Evolutionary conservation across 768 basidiomycete species (phyloP), one percentile per base, ranked within the genome.

Genomic region (Russula lepida): DNA sequence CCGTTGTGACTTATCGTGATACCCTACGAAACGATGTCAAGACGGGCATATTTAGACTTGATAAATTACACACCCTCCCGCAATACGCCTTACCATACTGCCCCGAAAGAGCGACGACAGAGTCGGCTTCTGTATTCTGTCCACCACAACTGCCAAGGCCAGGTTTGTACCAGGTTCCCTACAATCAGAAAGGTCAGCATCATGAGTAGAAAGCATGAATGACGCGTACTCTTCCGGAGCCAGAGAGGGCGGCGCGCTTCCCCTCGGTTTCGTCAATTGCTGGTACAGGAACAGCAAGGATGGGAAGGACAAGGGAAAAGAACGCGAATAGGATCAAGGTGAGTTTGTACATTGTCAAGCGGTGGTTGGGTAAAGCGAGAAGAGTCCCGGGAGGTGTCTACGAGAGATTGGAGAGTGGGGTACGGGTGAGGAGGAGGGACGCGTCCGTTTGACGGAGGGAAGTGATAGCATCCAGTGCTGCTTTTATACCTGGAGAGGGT

Each of bases 191-290:
- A 25, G 13, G 49, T 49, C 51, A 50, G 48, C 58, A 35, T 44
- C 44, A 41, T 46, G 17, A 56, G 56, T 58, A 47, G 63, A 7
- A 35, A 30, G 15, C 30, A 11, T 4, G n/a, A 53, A 23, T 17
- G 11, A 41, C 28, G 75, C 82, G 64, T 70, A 88, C 88, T 64
- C 76, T 74, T 44, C 88, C 88, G 7, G 65, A 68, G 66, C 78
- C 35, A 37, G 35, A 15, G 35, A 37, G 84, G 0, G 81, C 78
- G 44, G 74, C 65, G 55, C 87, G 79, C 70, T 79, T 82, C 60
- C 32, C 47, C 6, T 72, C 67, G 32, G 66, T 58, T 13, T 69
- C 69, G 54, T 71, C 67, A 67, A 72, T 66, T 62, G 70, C 67
- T 28, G 78, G 73, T 9, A 81, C 66, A 28, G 83, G 83, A 8